Base-by-base conservation (phyloP, 805 yeast species). In the Schizosaccharomyces lindneri region DNA sequence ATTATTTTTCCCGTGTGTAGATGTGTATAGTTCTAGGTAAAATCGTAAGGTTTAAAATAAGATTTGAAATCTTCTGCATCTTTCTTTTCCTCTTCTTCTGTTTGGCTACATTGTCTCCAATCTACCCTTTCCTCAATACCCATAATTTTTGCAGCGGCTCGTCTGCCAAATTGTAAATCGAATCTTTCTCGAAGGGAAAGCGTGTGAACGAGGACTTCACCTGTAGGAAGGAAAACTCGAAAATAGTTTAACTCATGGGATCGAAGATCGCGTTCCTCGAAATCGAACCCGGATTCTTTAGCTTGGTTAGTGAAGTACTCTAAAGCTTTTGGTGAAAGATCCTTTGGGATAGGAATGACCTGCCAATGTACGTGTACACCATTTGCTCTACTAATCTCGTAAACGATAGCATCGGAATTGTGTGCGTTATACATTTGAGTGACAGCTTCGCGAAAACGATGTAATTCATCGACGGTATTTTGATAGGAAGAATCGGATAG, bases 91-190 rank as follows among this genome's bases (percentile, higher is more conserved):
- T 80, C 79, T n/a, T 73, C 72, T 55, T 72, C 73, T 0, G 83
- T 71, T 69, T 87, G 94, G 59, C 73, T 71, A 67, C 96, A 87
- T 61, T 79, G 78, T 62, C 83, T 83, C 97, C 96, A 88, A 63
- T 80, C 81, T 64, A 88, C 74, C 31, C 73, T 64, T 61, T 81
- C 81, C 1, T 84, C 82, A 17, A 79, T 73, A 55, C 76, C 79
- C 60, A 88, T 68, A 2, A 83, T 70, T 64, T 75, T 75, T 0
- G 95, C 89, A 36, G 86, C 67, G 0, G 85, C 88, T 67, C 87
- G 77, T 69, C 97, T 75, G 1, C 95, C 95, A 67, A 89, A 85
- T 66, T 86, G 95, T 15, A 87, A 71, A 69, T 89, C 96, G 7
- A 87, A 71, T 13, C 75, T 65, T 61, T 61, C 61, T 29, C 61